Evolutionary conservation across 257 asterid species (phyloP).

Genomic region (Paraleonurus japonicus): DNA sequence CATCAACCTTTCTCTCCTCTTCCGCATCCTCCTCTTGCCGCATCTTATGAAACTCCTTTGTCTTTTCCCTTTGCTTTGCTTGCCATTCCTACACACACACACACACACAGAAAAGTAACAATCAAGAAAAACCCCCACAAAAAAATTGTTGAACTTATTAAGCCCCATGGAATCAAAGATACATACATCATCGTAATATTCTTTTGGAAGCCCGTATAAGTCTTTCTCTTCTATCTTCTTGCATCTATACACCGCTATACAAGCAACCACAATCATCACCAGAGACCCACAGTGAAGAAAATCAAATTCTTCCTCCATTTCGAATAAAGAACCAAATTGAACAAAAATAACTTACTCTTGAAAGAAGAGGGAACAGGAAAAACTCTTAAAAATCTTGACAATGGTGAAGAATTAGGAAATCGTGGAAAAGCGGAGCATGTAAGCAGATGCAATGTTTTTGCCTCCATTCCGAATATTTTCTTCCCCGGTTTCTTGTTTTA

Average conservation of each 20-base stretch:
- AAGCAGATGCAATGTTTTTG: slow-evolving; percentile 41
- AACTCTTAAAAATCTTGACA: slow-evolving; percentile 25
- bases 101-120: neutral
- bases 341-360: slow-evolving; percentile 31
- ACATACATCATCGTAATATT: slow-evolving; percentile 81
- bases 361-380: slow-evolving; percentile 27
- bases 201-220: slow-evolving; percentile 71
- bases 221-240: slow-evolving; percentile 58
- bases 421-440: slow-evolving; percentile 37
- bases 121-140: slow-evolving; percentile 6
- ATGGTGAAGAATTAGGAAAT: slow-evolving; percentile 23
- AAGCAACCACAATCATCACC: neutral
- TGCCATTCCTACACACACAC: slow-evolving; percentile 81
- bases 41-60: slow-evolving; percentile 65
- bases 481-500: neutral
- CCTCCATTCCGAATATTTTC: slow-evolving; percentile 42
- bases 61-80: slow-evolving; percentile 87
- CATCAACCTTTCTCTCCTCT: slow-evolving; percentile 79
- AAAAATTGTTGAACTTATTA: neutral
- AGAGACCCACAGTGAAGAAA: neutral
- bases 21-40: slow-evolving; percentile 76
- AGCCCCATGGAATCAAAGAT: neutral
- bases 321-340: neutral
- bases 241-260: slow-evolving; percentile 41
- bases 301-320: neutral